A percentile compares a stretch with the other conserved stretches of the same genome.
These are phyloP conservation scores for Dipteronia dyeriana DNA, from an alignment of 345 rosid species.

Conservation along the genomic window DNA sequence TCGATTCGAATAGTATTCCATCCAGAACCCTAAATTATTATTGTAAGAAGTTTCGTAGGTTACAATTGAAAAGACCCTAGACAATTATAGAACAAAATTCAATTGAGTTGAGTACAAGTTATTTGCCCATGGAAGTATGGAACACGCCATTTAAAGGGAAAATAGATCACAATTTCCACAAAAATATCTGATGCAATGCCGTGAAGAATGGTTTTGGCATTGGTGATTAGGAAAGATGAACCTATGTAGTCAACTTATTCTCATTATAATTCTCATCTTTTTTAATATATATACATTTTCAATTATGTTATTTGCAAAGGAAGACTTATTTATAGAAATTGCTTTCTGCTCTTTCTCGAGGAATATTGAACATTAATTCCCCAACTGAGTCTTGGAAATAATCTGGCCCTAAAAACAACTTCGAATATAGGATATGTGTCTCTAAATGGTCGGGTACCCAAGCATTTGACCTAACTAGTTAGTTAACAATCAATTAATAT, in stretches of 20 bases:
- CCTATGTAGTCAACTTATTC: conserved; percentile 6
- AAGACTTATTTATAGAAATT: not conserved
- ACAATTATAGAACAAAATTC: not conserved
- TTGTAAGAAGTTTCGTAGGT: not conserved
- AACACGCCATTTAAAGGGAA: not conserved
- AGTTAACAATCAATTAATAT: not conserved
- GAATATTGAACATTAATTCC: not conserved
- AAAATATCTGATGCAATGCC: not conserved
- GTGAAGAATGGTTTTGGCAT: conserved; percentile 14
- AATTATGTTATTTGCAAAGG: not conserved
- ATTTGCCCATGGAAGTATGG: not conserved
- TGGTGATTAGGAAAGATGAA: not conserved
- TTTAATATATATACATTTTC: not conserved
- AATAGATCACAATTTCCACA: not conserved
- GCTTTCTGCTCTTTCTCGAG: not conserved
- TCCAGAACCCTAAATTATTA: too few species aligned
- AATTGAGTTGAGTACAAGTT: not conserved
- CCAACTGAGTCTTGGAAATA: not conserved
- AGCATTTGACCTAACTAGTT: not conserved
- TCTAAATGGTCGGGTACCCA: not conserved
- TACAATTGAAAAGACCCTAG: not conserved
- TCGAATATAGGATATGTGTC: conserved; percentile 3
- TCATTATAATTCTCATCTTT: not conserved
- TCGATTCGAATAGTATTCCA: too few species aligned
- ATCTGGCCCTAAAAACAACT: not conserved